Percentiles rank a stretch among this genome's conserved stretches.
phyloP scores from a whole-genome alignment of 1,284 basidiomycete genomes.

The Heterobasidion occidentale region DNA sequence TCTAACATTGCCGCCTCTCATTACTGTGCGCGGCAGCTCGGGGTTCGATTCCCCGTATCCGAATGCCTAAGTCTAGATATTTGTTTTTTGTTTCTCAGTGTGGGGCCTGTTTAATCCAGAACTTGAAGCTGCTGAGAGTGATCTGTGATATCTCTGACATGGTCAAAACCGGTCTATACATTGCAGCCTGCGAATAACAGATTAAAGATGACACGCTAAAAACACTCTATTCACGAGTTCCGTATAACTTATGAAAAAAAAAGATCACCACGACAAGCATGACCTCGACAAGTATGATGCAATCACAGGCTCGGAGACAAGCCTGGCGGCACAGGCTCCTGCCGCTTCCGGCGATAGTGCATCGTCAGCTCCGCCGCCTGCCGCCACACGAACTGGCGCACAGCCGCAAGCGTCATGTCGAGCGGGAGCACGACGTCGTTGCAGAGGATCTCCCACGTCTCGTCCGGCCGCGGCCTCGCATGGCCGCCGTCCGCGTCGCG shows the following conservation, averaged over 20 bases:
- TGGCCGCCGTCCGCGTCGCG: conserved; percentile 9
- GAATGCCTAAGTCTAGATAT: too few species aligned
- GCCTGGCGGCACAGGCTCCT: not conserved
- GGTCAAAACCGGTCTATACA: too few species aligned
- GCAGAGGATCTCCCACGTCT: conserved; percentile 83
- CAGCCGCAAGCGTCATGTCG: conserved; percentile 83
- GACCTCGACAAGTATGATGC: not conserved
- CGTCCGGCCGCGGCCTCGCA: conserved; percentile 46
- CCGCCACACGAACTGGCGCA: conserved; percentile 83
- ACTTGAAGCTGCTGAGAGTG: not conserved
- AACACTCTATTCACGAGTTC: too few species aligned
- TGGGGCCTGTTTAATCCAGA: not conserved
- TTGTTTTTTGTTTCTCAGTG: not conserved
- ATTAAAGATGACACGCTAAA: too few species aligned
- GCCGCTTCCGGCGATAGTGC: conserved; percentile 62
- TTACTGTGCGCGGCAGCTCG: conserved; percentile 52
- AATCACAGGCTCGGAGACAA: too few species aligned
- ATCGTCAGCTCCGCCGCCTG: conserved; percentile 76
- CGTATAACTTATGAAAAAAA: not conserved
- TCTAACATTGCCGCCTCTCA: conserved; percentile 70
- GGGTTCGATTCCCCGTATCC: conserved; percentile 73
- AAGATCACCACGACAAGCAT: not conserved
- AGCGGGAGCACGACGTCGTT: conserved; percentile 74
- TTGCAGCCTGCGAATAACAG: too few species aligned
- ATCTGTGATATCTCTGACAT: not conserved